A percentile compares a stretch with the other conserved stretches of the same genome.
Evolutionary conservation across 139 green algal genomes (phyloP).

Genomic region (Monoraphidium neglectum): DNA sequence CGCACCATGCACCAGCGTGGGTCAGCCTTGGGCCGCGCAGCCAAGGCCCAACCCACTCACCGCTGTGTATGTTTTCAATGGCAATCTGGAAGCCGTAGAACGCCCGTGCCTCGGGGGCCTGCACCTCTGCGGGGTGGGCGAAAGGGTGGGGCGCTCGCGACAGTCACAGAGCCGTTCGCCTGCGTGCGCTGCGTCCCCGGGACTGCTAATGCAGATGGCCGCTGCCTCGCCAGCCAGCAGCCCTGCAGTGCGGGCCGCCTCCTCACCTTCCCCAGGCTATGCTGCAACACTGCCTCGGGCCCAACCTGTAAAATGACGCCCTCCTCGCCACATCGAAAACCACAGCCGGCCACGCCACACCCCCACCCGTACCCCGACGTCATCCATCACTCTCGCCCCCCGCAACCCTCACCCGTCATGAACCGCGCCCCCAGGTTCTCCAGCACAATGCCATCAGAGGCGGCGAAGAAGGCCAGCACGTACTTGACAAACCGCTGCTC

Average conservation of each 20-base stretch:
- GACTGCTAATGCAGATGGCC: no score
- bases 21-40: no score
- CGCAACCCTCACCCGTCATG: slow-evolving; percentile 74
- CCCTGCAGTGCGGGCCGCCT: no score
- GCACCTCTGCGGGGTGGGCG: slow-evolving; percentile 46
- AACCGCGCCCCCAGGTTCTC: slow-evolving; percentile 96
- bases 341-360: not conserved
- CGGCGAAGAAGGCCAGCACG: slow-evolving; percentile 98
- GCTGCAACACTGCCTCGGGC: no score
- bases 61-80: slow-evolving; percentile 97
- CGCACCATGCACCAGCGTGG: no score
- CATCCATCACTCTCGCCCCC: not conserved
- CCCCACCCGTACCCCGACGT: not conserved
- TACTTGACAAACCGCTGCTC: slow-evolving; percentile 96
- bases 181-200: no score
- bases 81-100: slow-evolving; percentile 99
- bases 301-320: no score
- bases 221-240: no score
- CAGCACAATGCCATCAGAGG: slow-evolving; percentile 96
- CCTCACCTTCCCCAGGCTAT: no score
- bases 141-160: no score
- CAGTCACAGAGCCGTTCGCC: not conserved
- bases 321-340: no score
- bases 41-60: no score
- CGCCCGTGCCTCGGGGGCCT: slow-evolving; percentile 81